Evolutionary conservation across 768 basidiomycete species (phyloP).

Genomic region (Sporobolomyces phaffii): DNA sequence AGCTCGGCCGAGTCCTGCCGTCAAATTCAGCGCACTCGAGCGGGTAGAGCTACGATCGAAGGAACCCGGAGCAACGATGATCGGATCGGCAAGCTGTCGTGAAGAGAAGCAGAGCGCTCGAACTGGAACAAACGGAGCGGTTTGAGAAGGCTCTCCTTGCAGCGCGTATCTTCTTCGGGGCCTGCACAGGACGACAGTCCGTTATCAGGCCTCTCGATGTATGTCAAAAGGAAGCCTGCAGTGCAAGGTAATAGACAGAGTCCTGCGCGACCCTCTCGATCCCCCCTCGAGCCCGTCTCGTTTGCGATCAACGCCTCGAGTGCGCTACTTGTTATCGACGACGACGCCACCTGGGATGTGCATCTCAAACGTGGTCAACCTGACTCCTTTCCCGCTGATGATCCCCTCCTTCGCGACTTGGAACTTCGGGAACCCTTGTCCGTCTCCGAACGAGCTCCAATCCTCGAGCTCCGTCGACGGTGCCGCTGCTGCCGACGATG

Average conservation of each 20-base stretch:
- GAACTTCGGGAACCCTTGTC: conserved; percentile 14
- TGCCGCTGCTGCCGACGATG: not conserved
- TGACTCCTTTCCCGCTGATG: conserved; percentile 3
- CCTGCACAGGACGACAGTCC: too few relatives aligned
- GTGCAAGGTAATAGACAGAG: too few relatives aligned
- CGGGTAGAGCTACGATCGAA: not conserved
- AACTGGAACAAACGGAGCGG: too few relatives aligned
- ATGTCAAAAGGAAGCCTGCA: too few relatives aligned
- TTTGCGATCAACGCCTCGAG: not conserved
- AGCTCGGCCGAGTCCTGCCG: not conserved
- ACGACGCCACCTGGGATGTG: not conserved
- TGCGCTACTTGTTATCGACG: not conserved
- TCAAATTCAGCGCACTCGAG: not conserved
- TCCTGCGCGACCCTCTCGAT: too few relatives aligned
- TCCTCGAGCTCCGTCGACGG: not conserved
- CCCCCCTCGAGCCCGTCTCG: too few relatives aligned
- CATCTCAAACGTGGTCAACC: conserved; percentile 8
- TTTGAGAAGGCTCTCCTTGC: too few relatives aligned
- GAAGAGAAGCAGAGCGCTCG: too few relatives aligned
- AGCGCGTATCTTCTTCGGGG: too few relatives aligned
- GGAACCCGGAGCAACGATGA: too few relatives aligned
- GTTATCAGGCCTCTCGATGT: too few relatives aligned
- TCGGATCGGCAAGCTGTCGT: too few relatives aligned
- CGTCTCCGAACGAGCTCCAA: conserved; percentile 14
- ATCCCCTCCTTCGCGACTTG: not conserved